A percentile compares a stretch with the other conserved stretches of the same genome.
Conservation (phyloP, 768 basidiomycete genomes). For the Tricholomella constricta region DNA sequence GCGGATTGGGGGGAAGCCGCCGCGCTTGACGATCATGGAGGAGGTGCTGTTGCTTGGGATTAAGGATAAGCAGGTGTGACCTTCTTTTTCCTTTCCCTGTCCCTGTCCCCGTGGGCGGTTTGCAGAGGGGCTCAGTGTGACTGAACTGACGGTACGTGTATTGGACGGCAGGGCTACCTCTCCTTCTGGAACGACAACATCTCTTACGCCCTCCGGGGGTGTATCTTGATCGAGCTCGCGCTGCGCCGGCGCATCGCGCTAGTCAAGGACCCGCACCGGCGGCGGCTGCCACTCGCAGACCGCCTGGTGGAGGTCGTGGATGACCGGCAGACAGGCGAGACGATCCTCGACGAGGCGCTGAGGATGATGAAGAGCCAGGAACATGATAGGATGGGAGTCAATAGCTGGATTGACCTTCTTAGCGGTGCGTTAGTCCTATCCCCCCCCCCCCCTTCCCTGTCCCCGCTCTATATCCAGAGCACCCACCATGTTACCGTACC, state of each 20-base stretch:
- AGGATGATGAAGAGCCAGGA: conserved; percentile 92
- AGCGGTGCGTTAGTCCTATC: conserved; percentile 64
- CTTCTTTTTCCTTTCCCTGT: not conserved
- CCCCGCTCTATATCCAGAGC: no score
- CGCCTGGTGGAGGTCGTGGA: conserved; percentile 90
- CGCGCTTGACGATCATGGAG: conserved; percentile 93
- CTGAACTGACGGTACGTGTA: conserved; percentile 1
- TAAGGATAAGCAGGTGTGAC: conserved; percentile 90
- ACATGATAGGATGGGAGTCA: conserved; percentile 74
- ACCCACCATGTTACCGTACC: no score
- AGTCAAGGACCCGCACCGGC: conserved; percentile 78
- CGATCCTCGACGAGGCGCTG: conserved; percentile 92
- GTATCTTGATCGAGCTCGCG: conserved; percentile 96
- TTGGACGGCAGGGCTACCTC: conserved; percentile 66
- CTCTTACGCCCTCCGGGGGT: conserved; percentile 97
- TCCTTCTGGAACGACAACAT: conserved; percentile 99
- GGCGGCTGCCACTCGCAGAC: conserved; percentile 75
- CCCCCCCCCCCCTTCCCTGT: not conserved
- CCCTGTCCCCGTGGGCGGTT: not conserved
- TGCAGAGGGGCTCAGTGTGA: no score
- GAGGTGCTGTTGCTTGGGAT: conserved; percentile 92
- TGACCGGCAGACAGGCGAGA: conserved; percentile 92
- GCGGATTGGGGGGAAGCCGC: conserved; percentile 69
- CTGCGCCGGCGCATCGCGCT: conserved; percentile 93
- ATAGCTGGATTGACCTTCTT: conserved; percentile 93